Base-by-base conservation (phyloP, 768 basidiomycete species). In the Auriscalpium vulgare region DNA sequence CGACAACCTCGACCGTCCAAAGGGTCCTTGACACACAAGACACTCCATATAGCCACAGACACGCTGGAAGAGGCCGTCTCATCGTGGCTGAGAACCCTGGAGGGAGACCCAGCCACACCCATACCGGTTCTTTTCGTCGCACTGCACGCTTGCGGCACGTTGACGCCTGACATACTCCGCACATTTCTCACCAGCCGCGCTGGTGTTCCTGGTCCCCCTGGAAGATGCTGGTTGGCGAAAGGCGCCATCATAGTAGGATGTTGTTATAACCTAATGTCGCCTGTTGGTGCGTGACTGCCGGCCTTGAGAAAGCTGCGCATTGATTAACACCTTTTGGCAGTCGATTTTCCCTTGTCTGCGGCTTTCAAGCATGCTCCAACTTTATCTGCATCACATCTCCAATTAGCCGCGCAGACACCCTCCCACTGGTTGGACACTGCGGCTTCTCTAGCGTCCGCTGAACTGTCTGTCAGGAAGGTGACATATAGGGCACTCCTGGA, bases 121-220 rank as follows among this genome's bases (percentile, higher is more conserved):
- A 51, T 66, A 21, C 82, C 83, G 1, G 76, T 87, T 9, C 68
- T 86, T 29, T 70, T 89, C 45, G 78, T 88, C 35, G 88, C 82
- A 16, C 74, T 90, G 37, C 88, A 90, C 60, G 85, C 86, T 1
- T 90, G 88, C 60, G 88, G 88, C 4, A 83, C 86, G 1, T 78
- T 90, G 40, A 86, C 85, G 1, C 76, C 82, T 34, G 82, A 85
- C 60, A 74, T 87, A 23, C 63, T 88, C 47, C 82, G 85, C 36
- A 75, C 80, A 56, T 78, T 62, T 37, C n/a, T 63, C 17, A 37
- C 17, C 14, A 29, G 8, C 8, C 38, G 17, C 10, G 10, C n/a
- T 10, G 46, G 19, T 10, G 9, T 11, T 37, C 14, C 16, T 21
- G 14, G 8, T 43, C 55, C 3, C 54, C 60, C 37, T 47, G 52